Percentiles rank a stretch among this genome's conserved stretches.
phyloP scores from a whole-genome alignment of 495 filamentous ascomycete species.

The Penicillium diatomitis region DNA sequence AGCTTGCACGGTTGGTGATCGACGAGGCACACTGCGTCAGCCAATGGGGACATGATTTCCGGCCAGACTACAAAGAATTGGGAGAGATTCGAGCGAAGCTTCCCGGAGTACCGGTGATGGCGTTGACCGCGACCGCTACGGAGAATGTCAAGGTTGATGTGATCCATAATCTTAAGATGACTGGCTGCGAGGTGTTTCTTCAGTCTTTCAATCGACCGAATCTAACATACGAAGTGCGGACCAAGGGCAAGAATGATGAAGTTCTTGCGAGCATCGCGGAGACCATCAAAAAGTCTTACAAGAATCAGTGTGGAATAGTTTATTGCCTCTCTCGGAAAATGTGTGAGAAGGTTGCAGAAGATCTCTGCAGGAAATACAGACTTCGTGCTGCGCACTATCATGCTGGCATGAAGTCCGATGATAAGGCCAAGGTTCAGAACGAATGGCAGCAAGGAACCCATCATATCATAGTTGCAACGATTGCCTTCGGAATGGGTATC shows the following conservation, averaged over 20 bases:
- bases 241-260: slow-evolving; percentile 46
- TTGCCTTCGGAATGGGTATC: slow-evolving; percentile 98
- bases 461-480: slow-evolving; percentile 95
- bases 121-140: slow-evolving; percentile 90
- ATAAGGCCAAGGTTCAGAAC: slow-evolving; percentile 60
- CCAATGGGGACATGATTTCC: slow-evolving; percentile 98
- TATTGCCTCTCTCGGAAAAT: slow-evolving; percentile 82
- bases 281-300: slow-evolving; percentile 57
- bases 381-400: slow-evolving; percentile 83
- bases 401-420: slow-evolving; percentile 56
- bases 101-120: slow-evolving; percentile 79
- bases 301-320: slow-evolving; percentile 75
- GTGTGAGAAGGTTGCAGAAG: slow-evolving; percentile 69
- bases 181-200: slow-evolving; percentile 62
- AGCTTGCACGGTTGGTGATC: slow-evolving; percentile 84
- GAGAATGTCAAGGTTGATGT: slow-evolving; percentile 85
- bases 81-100: slow-evolving; percentile 60
- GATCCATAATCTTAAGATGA: slow-evolving; percentile 76
- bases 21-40: slow-evolving; percentile 98
- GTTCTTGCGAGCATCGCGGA: slow-evolving; percentile 58
- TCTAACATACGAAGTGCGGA: slow-evolving; percentile 71
- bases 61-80: slow-evolving; percentile 87
- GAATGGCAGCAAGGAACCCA: slow-evolving; percentile 70
- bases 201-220: slow-evolving; percentile 96
- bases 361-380: slow-evolving; percentile 46